Percentiles rank a stretch among this genome's conserved stretches.
Evolutionary conservation across 2,329 filamentous ascomycete species (phyloP).

Genomic region (Botrytis medusae): DNA sequence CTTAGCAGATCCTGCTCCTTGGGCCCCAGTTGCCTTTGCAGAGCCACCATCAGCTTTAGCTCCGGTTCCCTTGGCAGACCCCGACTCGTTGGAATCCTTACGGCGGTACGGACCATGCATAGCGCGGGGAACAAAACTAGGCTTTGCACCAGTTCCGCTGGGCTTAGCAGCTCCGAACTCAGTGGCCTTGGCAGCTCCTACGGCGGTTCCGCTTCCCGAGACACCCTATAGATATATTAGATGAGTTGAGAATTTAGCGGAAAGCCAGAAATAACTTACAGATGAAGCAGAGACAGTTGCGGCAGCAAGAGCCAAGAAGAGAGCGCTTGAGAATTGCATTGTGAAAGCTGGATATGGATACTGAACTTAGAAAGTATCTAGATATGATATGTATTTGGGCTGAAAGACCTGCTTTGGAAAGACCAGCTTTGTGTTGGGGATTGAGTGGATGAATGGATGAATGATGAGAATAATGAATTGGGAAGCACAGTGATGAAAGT

Average conservation of each 20-base stretch:
- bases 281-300: conserved; percentile 29
- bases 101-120: conserved; percentile 6
- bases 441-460: background rate
- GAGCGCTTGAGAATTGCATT: conserved; percentile 36
- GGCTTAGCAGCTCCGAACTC: conserved; percentile 13
- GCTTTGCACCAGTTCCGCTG: background rate
- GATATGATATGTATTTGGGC: background rate
- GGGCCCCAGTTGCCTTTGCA: background rate
- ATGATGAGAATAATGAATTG: conserved; percentile 2
- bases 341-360: conserved; percentile 25
- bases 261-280: conserved; percentile 14
- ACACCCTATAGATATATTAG: conserved; percentile 20
- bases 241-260: background rate
- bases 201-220: background rate
- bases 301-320: conserved; percentile 32
- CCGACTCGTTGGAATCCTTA: background rate
- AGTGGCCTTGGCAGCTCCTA: background rate
- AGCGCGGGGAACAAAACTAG: background rate
- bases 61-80: background rate
- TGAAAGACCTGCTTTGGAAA: background rate
- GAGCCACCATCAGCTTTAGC: background rate
- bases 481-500: background rate
- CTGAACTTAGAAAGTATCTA: background rate
- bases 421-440: background rate
- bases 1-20: conserved; percentile 5